Percentiles rank a stretch among this genome's conserved stretches.
Evolutionary conservation across 139 green algal genomes (phyloP).

Genomic region (Picochlorum sp.): DNA sequence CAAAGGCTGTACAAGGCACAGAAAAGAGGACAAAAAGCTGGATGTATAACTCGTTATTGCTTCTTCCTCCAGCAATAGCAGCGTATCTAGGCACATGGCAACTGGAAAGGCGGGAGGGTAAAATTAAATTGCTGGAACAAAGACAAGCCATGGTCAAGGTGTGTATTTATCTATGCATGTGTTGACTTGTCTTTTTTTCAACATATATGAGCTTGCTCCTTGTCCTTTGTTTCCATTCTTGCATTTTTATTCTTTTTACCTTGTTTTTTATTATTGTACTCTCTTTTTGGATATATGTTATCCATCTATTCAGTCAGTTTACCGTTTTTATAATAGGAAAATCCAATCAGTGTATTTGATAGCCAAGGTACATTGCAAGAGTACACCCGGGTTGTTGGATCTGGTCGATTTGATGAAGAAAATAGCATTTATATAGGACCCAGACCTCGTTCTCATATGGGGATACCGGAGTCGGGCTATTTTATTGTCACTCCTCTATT

Average conservation of each 20-base stretch:
- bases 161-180: too few species aligned
- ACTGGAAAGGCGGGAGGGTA: conserved; percentile 37
- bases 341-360: too few species aligned
- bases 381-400: conserved; percentile 29
- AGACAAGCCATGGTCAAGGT: conserved; percentile 21
- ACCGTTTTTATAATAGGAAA: too few species aligned
- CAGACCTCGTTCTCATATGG: conserved; percentile 28
- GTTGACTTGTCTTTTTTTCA: too few species aligned
- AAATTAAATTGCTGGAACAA: conserved; percentile 31
- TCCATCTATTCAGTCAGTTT: too few species aligned
- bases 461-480: conserved; percentile 29
- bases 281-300: too few species aligned
- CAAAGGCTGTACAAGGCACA: too few species aligned
- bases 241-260: too few species aligned
- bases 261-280: too few species aligned
- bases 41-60: conserved; percentile 1
- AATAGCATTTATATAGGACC: conserved; percentile 54
- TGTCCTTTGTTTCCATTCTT: too few species aligned
- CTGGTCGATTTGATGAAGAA: conserved; percentile 40
- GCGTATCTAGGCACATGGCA: conserved; percentile 49
- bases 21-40: background rate
- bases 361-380: conserved; percentile 10
- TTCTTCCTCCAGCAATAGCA: conserved; percentile 24
- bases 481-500: conserved; percentile 53
- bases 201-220: too few species aligned